Base-by-base conservation (phyloP, 2,329 filamentous ascomycete genomes). In the Ophioceras dolichostomum region DNA sequence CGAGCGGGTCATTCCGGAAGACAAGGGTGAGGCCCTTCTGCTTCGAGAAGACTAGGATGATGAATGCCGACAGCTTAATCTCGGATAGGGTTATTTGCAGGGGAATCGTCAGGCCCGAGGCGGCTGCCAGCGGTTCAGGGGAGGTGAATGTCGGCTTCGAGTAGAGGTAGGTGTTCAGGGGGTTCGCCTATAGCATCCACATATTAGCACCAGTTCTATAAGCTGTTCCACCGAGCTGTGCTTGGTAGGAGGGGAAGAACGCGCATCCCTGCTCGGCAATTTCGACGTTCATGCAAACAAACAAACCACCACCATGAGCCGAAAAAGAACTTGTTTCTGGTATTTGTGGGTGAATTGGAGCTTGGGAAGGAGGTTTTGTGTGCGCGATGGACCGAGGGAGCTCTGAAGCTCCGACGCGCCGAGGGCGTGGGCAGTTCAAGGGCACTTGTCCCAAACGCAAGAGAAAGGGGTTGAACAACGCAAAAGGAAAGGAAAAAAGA, bases 1-100 rank as follows among this genome's bases (percentile, higher is more conserved):
- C 91, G 43, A 98, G 76, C 4, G 91, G 91, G 56, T 98, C 91
- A 71, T 98, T 96, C 50, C 91, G 81, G 58, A 98, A 98, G 32
- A 98, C 91, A 34, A 98, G 70, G 2, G 91, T 98, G 40, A 98
- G 72, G 16, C 91, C 91, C 56, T 98, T 98, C 62, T 94, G 87
- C 56, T 87, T 89, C 3, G 89, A 96, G 57, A 98, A 98, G 43
- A 98, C 91, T 35, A 98, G 61, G 41, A 98, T 95, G 48, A 98
- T 93, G 57, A 98, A 96, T 10, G 89, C 91, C 4, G 88, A 95
- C 36, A 98, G 67, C 53, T 93, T 86, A 55, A 98, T 93, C 47
- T 96, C 85, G 33, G 91, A 96, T 36, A 98, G 59, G 1, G 91
- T 96, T 48, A 98, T 95, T 54, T 94, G 89, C 31, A 98, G 67